Evolutionary conservation across 2,329 filamentous ascomycete species (phyloP).

Genomic region (Karstenula rhodostoma): DNA sequence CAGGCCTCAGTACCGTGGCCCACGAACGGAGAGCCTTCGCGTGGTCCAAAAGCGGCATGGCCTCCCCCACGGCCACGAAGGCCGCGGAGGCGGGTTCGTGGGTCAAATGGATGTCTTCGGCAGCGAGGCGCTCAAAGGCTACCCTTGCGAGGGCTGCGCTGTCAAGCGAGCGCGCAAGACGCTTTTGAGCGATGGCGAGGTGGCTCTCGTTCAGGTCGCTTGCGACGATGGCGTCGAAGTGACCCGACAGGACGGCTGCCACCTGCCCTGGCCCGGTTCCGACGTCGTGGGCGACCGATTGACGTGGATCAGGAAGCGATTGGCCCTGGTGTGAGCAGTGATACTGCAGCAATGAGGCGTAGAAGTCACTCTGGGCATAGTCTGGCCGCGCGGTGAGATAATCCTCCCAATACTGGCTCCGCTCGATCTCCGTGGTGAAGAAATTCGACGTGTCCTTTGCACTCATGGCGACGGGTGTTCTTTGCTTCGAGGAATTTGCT

Average conservation of each 20-base stretch:
- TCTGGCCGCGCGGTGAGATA: slow-evolving; percentile 3
- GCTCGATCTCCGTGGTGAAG: not conserved
- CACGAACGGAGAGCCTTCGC: not conserved
- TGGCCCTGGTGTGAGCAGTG: not conserved
- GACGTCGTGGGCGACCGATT: not conserved
- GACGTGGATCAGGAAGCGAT: not conserved
- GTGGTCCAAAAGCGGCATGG: slow-evolving; percentile 1
- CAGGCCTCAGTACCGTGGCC: not conserved
- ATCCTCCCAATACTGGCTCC: slow-evolving; percentile 7
- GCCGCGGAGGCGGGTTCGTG: not conserved
- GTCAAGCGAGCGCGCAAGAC: not conserved
- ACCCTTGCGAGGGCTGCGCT: not conserved
- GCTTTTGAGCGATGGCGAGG: not conserved
- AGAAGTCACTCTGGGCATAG: slow-evolving; percentile 5
- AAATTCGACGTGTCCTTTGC: slow-evolving; percentile 4
- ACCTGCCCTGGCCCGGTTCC: slow-evolving; percentile 1
- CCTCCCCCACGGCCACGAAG: not conserved
- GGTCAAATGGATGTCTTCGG: not conserved
- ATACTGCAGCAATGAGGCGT: slow-evolving; percentile 1
- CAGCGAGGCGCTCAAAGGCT: not conserved
- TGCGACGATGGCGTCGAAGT: not conserved
- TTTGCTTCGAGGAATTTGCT: not conserved
- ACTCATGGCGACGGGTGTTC: not conserved
- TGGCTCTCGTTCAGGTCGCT: slow-evolving; percentile 1
- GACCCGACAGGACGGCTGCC: not conserved